phyloP scores from a whole-genome alignment of 106 monocot species.

The Gastrodia elata region DNA sequence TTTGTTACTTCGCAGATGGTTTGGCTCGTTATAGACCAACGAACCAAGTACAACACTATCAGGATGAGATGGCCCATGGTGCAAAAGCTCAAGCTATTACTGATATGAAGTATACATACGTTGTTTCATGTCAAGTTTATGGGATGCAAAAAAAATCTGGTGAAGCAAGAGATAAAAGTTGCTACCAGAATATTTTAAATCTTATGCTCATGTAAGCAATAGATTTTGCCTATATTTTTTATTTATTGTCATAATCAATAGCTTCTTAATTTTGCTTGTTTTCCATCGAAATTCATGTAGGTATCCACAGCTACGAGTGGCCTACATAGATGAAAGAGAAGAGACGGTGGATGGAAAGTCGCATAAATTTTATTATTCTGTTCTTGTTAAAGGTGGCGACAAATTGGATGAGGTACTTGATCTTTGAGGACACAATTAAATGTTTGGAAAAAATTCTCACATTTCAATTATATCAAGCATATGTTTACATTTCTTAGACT shows the following conservation, averaged over 20 bases:
- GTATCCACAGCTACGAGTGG: constrained; percentile 75
- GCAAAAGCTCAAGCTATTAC: constrained; percentile 46
- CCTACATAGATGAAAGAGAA: constrained; percentile 91
- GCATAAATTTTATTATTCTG: constrained; percentile 81
- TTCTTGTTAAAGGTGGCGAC: constrained; percentile 92
- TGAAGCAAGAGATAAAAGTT: constrained; percentile 39
- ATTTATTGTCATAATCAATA: background rate
- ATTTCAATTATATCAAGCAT: too few relatives aligned
- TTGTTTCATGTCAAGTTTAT: constrained; percentile 92
- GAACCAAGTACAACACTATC: constrained; percentile 22
- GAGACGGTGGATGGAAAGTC: constrained; percentile 46
- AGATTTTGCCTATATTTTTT: background rate
- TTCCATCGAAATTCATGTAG: constrained; percentile 24
- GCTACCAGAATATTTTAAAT: constrained; percentile 80
- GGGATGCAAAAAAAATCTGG: constrained; percentile 74
- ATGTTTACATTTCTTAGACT: background rate
- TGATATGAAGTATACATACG: constrained; percentile 92
- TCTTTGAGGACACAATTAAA: background rate
- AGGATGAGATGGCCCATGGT: constrained; percentile 18
- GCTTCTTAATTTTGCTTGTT: background rate
- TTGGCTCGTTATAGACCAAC: constrained; percentile 30
- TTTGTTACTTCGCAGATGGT: constrained; percentile 28
- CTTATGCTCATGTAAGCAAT: constrained; percentile 55
- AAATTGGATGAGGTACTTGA: constrained; percentile 81
- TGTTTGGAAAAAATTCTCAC: background rate